Evolutionary conservation across 2,329 filamentous ascomycete species (phyloP), one percentile per base, ranked within the genome.

Genomic region (Cercospora berteroae): DNA sequence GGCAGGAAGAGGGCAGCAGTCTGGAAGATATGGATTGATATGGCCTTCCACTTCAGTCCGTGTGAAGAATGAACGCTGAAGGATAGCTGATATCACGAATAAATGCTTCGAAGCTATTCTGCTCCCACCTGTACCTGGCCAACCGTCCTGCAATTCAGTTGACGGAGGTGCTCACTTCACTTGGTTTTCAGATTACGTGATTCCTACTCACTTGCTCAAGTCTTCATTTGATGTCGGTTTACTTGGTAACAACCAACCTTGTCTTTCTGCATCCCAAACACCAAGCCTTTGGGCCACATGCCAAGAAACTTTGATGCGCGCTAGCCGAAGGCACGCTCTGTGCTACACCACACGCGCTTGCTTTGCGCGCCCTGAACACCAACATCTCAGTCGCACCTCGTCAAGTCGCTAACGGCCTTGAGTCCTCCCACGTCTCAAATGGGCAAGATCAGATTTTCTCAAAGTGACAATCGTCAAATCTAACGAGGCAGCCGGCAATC

Each of bases 11-110:
- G 36, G 72, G 69, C 23, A 77, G 78, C 56, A 73, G 55, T 9
- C 60, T 88, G 61, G 87, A 89, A 69, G 84, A 85, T 60, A 88
- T 89, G 86, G 87, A 89, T 78, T 89, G 78, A 83, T 27, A 8
- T 23, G n/a, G 42, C 36, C 36, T 39, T 7, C 5, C 36, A 39
- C 13, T 7, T n/a, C 1, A 5, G 16, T 36, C 12, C 33, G 33
- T 36, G 33, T 36, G 33, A 36, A 36, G 33, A 36, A 13, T 6
- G 13, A 36, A 39, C 13, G n/a, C 1, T n/a, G 36, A 39, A 39
- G 13, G 13, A 39, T n/a, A 39, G 13, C 36, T 39, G 36, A 39
- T 39, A n/a, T 39, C 36, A 39, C 36, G 36, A 39, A 39, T 39
- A 1, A 39, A 39, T 39, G 36, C 36, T 39, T 39, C 36, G 1